Base-by-base conservation (phyloP, 345 rosid genomes). In the Salix caprea region DNA sequence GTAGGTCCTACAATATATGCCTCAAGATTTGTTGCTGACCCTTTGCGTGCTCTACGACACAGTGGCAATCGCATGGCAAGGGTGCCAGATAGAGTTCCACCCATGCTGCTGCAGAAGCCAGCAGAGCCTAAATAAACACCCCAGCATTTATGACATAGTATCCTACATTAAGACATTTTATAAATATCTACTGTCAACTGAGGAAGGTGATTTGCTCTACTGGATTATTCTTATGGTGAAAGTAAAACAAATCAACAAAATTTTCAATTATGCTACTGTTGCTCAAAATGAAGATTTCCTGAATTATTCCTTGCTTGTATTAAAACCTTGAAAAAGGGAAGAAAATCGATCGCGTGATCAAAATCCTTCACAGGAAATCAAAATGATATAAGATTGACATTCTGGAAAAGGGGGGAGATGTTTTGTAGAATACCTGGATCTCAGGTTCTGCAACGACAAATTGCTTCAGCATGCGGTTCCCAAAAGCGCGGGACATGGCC, bases 401-500 rank as follows among this genome's bases (percentile, higher is more conserved):
- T n/a, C 77, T 21, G 61, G 23, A 56, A 56, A 56, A 11, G 26
- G 61, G 26, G 15, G 65, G 32, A 14, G 6, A 71, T 24, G 76
- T n/a, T n/a, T n/a, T 50, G 36, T 73, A 19, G 19, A 65, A 83
- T 87, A 96, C 98, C 97, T 92, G 99, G 75, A 96, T 94, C 84
- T 96, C 99, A 8, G 99, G 98, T 79, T 96, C 99, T 26, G 99
- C 98, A 80, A 94, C 94, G 62, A 96, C 97, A 71, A 86, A 96
- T 84, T 89, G 98, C 90, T 96, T 96, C 90, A 96, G 81, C 99
- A 96, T 91, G 74, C 97, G 96, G 83, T 96, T 96, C 16, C 99
- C 99, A 76, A 96, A 96, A 65, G 99, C 99, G 64, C 98, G 90
- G 65, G 98, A 94, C 99, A 96, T 94, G 56, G 99, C 98, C 81